Base-by-base conservation (phyloP, 345 rosid genomes). In the Euphorbia pulcherrima region DNA sequence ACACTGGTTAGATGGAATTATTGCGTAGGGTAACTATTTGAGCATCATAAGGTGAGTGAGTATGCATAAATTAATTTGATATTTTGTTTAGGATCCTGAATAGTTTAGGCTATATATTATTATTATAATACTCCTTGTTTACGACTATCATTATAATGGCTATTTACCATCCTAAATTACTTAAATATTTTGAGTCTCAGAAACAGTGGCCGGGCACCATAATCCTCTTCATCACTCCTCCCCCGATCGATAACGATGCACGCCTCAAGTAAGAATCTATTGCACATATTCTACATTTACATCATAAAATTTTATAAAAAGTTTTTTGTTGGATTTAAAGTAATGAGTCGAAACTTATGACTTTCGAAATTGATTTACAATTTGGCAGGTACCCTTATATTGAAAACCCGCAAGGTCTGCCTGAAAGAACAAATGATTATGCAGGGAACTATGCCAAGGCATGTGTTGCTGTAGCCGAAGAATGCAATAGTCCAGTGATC, bases 401-500 rank as follows among this genome's bases (percentile, higher is more conserved):
- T 21, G 91, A 87, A 77, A 89, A 90, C 69, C 81, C 80, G 6
- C 58, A 23, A 37, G 92, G 90, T 24, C 68, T 85, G 69, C 86
- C 96, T 8, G 98, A 93, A 79, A 89, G 97, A 68, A 90, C 97
- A 0, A 90, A 93, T 58, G 96, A 90, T 77, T 90, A 83, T n/a
- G 96, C 94, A 4, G 87, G 90, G 27, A 74, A 71, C 10, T 93
- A 86, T 63, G 94, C 96, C 10, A 75, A 83, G 75, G 87, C 86
- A 1, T 90, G 98, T 47, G 27, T 83, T 48, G 72, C 65, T 3
- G 81, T 83, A 21, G 94, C 94, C 17, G 64, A 53, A 8, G 90
- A 90, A 72, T 77, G 84, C 17, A 86, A 84, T 33, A 46, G 86
- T 33, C 79, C 86, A 3, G 83, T 67, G 58, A 21, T 89, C 1